Conservation (phyloP, 179 eudicot species). For the Silene noctiflora region DNA sequence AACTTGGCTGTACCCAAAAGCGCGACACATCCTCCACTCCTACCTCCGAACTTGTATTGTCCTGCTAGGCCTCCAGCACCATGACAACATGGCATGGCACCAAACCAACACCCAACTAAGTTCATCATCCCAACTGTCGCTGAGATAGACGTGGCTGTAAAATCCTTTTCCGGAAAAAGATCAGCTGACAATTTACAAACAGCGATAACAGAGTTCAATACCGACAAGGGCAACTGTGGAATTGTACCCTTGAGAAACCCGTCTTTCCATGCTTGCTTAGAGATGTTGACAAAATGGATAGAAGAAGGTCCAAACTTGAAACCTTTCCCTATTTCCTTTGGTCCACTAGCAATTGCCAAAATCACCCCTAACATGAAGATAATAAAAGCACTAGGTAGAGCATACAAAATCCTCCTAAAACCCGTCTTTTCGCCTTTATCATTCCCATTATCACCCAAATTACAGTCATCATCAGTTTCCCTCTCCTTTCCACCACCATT, state of each 20-base stretch:
- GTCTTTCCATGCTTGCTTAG: slow-evolving; percentile 70
- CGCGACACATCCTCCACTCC: slow-evolving; percentile 90
- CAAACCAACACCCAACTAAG: slow-evolving; percentile 86
- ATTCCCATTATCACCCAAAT: neutral
- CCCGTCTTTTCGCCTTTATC: slow-evolving; percentile 15
- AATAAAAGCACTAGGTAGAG: slow-evolving; percentile 73
- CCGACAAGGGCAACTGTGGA: slow-evolving; percentile 75
- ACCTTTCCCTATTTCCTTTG: slow-evolving; percentile 48
- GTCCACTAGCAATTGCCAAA: slow-evolving; percentile 56
- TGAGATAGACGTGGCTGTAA: slow-evolving; percentile 69
- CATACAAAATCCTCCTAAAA: slow-evolving; percentile 39
- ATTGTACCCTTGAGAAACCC: slow-evolving; percentile 85
- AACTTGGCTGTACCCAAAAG: slow-evolving; percentile 61
- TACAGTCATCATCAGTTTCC: slow-evolving; percentile 8
- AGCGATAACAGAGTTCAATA: slow-evolving; percentile 80
- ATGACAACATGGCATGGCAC: slow-evolving; percentile 88
- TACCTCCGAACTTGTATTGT: slow-evolving; percentile 93
- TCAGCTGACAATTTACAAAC: slow-evolving; percentile 75
- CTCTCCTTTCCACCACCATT: slow-evolving; percentile 63
- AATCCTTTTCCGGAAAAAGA: slow-evolving; percentile 59
- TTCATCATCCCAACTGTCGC: slow-evolving; percentile 80
- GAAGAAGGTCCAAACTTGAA: slow-evolving; percentile 67
- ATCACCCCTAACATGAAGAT: slow-evolving; percentile 64
- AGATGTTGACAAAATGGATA: slow-evolving; percentile 38
- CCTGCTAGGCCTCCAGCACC: slow-evolving; percentile 97